Conservation (phyloP, 192 early-diverging fungal genomes). For the Ambispora gerdemannii region DNA sequence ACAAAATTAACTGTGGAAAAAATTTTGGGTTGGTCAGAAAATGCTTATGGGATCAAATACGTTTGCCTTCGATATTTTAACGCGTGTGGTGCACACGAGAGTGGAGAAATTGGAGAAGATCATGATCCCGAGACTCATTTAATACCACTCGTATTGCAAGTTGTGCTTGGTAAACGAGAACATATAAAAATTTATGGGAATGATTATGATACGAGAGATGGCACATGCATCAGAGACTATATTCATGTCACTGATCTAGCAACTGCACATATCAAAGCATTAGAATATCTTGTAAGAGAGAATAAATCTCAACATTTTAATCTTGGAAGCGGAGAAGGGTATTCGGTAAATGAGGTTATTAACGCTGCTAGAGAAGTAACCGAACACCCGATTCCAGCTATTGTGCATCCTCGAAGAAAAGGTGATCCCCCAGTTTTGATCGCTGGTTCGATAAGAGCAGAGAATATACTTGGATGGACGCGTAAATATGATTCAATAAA, state of each 20-base stretch:
- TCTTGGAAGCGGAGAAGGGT: constrained; percentile 85
- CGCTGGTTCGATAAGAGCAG: constrained; percentile 59
- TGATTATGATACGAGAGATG: constrained; percentile 92
- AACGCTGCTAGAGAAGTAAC: constrained; percentile 76
- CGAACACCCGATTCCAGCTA: constrained; percentile 74
- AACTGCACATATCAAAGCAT: constrained; percentile 80
- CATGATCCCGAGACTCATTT: constrained; percentile 86
- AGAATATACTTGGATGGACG: constrained; percentile 38
- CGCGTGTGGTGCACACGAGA: constrained; percentile 89
- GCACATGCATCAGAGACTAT: constrained; percentile 93
- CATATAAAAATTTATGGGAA: constrained; percentile 86
- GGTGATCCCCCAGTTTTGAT: constrained; percentile 87
- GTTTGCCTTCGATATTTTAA: constrained; percentile 93
- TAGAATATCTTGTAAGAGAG: constrained; percentile 39
- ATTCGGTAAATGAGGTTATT: constrained; percentile 90
- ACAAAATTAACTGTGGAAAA: constrained; percentile 83
- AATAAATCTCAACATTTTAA: constrained; percentile 72
- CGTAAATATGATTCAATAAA: constrained; percentile 40
- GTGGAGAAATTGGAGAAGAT: constrained; percentile 92
- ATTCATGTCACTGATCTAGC: constrained; percentile 95
- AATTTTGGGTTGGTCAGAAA: constrained; percentile 55
- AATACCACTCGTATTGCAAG: constrained; percentile 90
- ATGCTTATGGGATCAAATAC: constrained; percentile 38
- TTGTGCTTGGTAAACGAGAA: constrained; percentile 81
- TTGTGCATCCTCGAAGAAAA: constrained; percentile 60